Evolutionary conservation across 768 basidiomycete genomes (phyloP).

Genomic region (Leccinum variicolor): DNA sequence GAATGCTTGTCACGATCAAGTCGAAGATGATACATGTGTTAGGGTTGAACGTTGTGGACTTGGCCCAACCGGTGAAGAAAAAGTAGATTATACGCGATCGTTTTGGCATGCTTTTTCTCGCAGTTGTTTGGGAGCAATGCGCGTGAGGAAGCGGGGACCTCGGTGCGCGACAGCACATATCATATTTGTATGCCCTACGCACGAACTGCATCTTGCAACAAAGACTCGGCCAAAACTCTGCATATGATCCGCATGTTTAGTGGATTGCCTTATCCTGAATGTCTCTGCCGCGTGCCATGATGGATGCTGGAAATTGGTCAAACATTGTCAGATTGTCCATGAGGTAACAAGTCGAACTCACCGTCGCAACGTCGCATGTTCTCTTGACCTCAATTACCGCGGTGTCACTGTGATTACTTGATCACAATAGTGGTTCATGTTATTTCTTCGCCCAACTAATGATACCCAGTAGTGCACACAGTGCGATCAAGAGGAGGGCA

Average conservation of each 20-base stretch:
- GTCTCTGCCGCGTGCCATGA: not conserved
- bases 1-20: not conserved
- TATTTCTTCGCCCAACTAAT: conserved; percentile 18
- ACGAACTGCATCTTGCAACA: conserved; percentile 20
- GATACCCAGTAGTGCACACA: conserved; percentile 21
- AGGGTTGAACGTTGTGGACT: conserved; percentile 74
- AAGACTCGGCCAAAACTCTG: conserved; percentile 4
- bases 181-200: conserved; percentile 16
- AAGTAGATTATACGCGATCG: conserved; percentile 50
- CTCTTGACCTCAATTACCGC: not conserved
- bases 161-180: conserved; percentile 3
- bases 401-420: not conserved
- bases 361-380: not conserved
- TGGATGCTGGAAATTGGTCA: not conserved
- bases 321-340: not conserved
- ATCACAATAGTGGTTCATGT: not conserved
- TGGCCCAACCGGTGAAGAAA: conserved; percentile 61
- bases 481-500: conserved; percentile 19
- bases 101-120: conserved; percentile 7
- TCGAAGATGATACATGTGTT: conserved; percentile 1
- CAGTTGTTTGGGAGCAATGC: not conserved
- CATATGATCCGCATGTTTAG: not conserved
- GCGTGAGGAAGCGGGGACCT: conserved; percentile 4
- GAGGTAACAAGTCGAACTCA: not conserved
- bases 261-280: not conserved